Conservation (phyloP, 1,139 yeast species). For the Magnusiomyces magnusii region DNA sequence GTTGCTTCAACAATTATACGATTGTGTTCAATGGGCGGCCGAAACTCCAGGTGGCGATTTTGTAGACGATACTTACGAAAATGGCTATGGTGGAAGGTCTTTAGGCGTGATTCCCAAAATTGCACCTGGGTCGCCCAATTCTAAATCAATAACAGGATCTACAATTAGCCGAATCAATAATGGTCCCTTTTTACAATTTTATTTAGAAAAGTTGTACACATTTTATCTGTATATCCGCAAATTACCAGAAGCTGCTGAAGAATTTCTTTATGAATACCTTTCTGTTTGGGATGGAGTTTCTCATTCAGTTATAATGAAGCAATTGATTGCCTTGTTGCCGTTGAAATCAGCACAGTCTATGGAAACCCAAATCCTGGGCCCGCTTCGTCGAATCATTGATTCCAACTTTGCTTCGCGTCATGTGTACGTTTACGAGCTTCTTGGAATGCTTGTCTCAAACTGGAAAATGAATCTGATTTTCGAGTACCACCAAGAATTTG, state of each 20-base stretch:
- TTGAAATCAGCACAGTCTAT: slow-evolving; percentile 13
- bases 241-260: slow-evolving; percentile 23
- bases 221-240: slow-evolving; percentile 21
- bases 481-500: not conserved
- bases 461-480: slow-evolving; percentile 9
- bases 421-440: slow-evolving; percentile 1
- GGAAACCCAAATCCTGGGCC: slow-evolving; percentile 16
- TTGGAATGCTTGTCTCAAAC: not conserved
- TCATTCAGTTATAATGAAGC: slow-evolving; percentile 15
- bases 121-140: not conserved
- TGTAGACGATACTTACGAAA: not conserved
- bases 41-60: not conserved
- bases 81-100: not conserved
- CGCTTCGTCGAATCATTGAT: slow-evolving; percentile 14
- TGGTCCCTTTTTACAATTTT: slow-evolving; percentile 6
- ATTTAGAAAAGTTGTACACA: slow-evolving; percentile 14
- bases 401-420: not conserved
- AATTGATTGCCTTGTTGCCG: slow-evolving; percentile 19
- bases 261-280: slow-evolving; percentile 18
- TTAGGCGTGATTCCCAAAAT: not conserved
- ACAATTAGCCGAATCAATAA: not conserved
- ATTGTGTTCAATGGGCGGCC: slow-evolving; percentile 3
- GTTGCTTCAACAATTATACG: slow-evolving; percentile 21
- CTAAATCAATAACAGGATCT: not conserved
- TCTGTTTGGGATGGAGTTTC: slow-evolving; percentile 18